A percentile compares a stretch with the other conserved stretches of the same genome.
These are phyloP conservation scores for Pleurotus tuoliensis DNA, from an alignment of 768 basidiomycete species.

Conservation along the genomic window DNA sequence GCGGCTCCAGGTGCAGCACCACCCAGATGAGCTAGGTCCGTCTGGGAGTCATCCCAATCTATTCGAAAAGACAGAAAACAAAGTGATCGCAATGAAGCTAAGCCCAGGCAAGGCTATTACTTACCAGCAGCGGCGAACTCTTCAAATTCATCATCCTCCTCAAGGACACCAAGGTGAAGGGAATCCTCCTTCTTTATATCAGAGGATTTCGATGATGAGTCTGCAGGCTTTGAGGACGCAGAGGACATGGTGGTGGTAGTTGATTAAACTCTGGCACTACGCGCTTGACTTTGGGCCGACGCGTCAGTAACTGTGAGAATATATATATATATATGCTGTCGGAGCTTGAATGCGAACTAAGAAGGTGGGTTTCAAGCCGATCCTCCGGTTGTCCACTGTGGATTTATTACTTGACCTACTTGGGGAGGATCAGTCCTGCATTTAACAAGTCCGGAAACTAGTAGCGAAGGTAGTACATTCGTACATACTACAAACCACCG, in stretches of 20 bases:
- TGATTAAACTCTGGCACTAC: background rate
- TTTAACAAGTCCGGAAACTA: too few species aligned
- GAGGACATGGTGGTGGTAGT: constrained; percentile 31
- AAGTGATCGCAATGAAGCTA: constrained; percentile 1
- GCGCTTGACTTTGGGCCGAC: background rate
- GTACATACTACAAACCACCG: too few species aligned
- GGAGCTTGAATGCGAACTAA: too few species aligned
- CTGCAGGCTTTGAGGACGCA: constrained; percentile 44
- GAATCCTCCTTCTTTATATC: constrained; percentile 40
- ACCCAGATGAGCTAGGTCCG: constrained; percentile 74
- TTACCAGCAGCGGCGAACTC: constrained; percentile 85
- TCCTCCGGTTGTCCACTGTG: too few species aligned
- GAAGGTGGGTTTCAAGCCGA: too few species aligned
- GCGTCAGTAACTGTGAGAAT: background rate
- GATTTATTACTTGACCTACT: too few species aligned
- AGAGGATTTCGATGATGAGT: constrained; percentile 29
- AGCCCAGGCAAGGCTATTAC: constrained; percentile 12
- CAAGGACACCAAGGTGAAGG: constrained; percentile 81
- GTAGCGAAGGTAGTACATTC: too few species aligned
- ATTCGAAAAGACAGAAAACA: background rate
- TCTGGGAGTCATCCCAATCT: constrained; percentile 90
- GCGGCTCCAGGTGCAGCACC: constrained; percentile 72
- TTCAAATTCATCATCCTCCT: constrained; percentile 98
- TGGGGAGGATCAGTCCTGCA: too few species aligned
- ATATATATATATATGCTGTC: too few species aligned